Conservation (phyloP, 805 yeast species). For the Yamadazyma sp. region DNA sequence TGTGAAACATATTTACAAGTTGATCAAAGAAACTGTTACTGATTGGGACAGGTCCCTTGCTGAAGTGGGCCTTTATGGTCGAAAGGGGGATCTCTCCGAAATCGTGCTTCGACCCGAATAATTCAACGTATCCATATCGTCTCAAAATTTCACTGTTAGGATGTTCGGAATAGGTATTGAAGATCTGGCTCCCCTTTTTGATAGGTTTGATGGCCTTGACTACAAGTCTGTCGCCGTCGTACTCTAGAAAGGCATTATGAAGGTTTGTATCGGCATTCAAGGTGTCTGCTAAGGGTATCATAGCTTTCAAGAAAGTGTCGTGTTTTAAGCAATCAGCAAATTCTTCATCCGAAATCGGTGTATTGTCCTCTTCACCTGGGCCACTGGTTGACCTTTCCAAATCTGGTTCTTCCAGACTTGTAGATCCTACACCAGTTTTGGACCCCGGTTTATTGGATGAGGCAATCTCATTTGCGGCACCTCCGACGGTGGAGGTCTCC, state of each 20-base stretch:
- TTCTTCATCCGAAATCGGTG: neutral
- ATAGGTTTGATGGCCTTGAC: constrained; percentile 72
- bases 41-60: constrained; percentile 7
- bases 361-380: neutral
- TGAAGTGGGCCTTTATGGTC: constrained; percentile 39
- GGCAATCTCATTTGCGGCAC: neutral
- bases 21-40: constrained; percentile 31
- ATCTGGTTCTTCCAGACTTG: neutral
- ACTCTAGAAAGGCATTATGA: constrained; percentile 71
- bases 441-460: neutral
- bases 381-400: neutral
- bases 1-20: constrained; percentile 29
- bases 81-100: constrained; percentile 70
- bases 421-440: neutral
- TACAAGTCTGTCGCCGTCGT: constrained; percentile 49
- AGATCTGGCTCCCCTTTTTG: constrained; percentile 67
- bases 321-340: constrained; percentile 15
- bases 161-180: constrained; percentile 85
- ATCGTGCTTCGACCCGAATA: constrained; percentile 68
- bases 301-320: constrained; percentile 60
- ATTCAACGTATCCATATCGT: constrained; percentile 88
- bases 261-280: constrained; percentile 79
- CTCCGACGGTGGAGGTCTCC: neutral
- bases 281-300: constrained; percentile 93
- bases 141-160: constrained; percentile 90